Evolutionary conservation across 2,329 filamentous ascomycete species (phyloP), one percentile per base, ranked within the genome.

Genomic region (Neonectria faginata): DNA sequence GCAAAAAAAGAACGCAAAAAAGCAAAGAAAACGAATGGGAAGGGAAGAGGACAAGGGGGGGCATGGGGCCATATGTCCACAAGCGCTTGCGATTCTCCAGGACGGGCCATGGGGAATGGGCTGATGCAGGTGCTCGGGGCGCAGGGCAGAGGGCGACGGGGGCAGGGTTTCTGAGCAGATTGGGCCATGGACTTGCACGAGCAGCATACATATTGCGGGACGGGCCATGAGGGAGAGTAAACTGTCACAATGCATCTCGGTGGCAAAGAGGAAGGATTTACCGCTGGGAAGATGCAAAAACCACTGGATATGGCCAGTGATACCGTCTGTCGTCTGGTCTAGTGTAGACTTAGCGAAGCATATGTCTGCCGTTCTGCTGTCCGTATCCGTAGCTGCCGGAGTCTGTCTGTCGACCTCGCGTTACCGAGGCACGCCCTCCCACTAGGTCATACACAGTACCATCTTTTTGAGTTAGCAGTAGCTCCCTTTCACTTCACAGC

Each of bases 121-220:
- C 66, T 70, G 70, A 73, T 73, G 67, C 60, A 72, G 62, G 57
- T 62, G 60, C 57, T 54, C 55, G 59, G 48, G 67, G 68, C 68
- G 62, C 62, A 63, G 50, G 61, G 51, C 47, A 59, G 50, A 65
- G 59, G 41, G 62, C 55, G 60, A 62, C 60, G 52, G 60, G 63
- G 29, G 53, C 60, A 52, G 16, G 47, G 45, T 25, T 45, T 44
- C 53, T 33, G 47, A 29, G 47, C 45, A 57, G 60, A 62, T 62
- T 62, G 60, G 60, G 60, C 47, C 51, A 62, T 33, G 48, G 48
- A 18, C 48, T 41, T 57, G 60, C n/a, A 45, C 60, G 42, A 52
- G 39, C 44, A 48, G 48, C 56, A 42, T 51, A 54, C 29, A 5
- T 29, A 29, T 29, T 29, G 29, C 10, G 29, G 29, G 25, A 50